These are phyloP conservation scores for Cystobasidium ongulense DNA, from an alignment of 768 basidiomycete genomes.

Conservation along the genomic window DNA sequence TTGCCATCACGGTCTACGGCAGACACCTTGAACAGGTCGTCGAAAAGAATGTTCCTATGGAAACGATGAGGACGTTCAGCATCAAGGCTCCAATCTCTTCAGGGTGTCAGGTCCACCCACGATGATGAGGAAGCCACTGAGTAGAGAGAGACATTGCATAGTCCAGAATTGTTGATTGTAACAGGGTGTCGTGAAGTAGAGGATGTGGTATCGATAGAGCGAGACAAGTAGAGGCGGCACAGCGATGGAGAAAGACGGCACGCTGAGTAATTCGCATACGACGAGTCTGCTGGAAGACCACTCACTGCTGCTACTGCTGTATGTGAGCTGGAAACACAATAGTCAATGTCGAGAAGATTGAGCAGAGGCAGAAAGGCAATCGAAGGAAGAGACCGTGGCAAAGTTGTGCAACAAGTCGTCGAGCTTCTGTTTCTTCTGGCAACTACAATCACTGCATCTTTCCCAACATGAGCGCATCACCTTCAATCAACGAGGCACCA, in stretches of 20 bases:
- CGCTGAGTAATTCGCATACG: no score
- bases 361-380: background rate
- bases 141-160: background rate
- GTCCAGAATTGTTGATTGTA: background rate
- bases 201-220: background rate
- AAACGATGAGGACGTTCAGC: background rate
- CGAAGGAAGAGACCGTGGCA: background rate
- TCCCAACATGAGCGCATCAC: background rate
- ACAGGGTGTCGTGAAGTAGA: background rate
- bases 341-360: background rate
- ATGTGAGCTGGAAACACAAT: background rate
- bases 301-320: background rate
- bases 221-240: background rate
- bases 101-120: background rate
- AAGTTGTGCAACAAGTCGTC: background rate
- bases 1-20: constrained; percentile 73
- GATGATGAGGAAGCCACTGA: constrained; percentile 26
- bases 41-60: constrained; percentile 59
- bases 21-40: constrained; percentile 82
- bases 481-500: background rate
- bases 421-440: background rate
- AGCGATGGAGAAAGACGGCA: no score
- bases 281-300: background rate
- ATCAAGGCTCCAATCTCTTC: background rate
- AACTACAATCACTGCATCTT: background rate